Percentiles rank a stretch among this genome's conserved stretches.
Evolutionary conservation across 306 rosid species (phyloP).

Genomic region (Sindora glabra): DNA sequence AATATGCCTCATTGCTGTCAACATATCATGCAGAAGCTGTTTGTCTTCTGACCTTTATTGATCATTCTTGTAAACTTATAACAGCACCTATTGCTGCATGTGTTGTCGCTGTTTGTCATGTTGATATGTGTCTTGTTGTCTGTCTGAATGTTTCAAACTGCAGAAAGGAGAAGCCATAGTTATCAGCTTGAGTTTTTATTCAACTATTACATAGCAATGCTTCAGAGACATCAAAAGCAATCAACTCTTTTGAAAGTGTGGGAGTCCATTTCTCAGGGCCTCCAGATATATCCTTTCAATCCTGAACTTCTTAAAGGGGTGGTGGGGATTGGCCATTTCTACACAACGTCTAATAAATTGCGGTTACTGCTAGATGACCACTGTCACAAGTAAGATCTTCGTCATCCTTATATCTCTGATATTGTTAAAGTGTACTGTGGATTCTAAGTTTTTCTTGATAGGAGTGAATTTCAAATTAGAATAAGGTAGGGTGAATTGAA

Average conservation of each 20-base stretch:
- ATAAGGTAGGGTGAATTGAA: neutral
- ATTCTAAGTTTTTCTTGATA: neutral
- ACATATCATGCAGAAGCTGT: constrained; percentile 4
- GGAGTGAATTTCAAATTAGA: neutral
- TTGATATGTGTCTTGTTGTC: constrained; percentile 17
- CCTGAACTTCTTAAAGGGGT: constrained; percentile 63
- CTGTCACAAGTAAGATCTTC: constrained; percentile 60
- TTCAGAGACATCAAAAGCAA: constrained; percentile 51
- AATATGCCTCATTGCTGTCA: neutral
- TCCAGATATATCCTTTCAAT: constrained; percentile 73
- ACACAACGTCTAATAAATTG: constrained; percentile 69
- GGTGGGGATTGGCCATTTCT: constrained; percentile 58
- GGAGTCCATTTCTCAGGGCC: constrained; percentile 69
- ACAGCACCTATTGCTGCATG: neutral
- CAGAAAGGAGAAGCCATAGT: constrained; percentile 80
- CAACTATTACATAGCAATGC: constrained; percentile 70
- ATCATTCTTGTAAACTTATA: neutral
- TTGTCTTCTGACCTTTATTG: neutral
- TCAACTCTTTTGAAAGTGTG: constrained; percentile 55
- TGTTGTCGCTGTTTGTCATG: neutral
- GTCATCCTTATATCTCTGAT: neutral
- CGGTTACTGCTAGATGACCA: constrained; percentile 69
- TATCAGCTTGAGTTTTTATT: constrained; percentile 76
- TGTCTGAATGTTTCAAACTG: constrained; percentile 23
- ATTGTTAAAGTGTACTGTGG: neutral